Evolutionary conservation across 345 rosid genomes (phyloP).

Genomic region (Passiflora organensis): DNA sequence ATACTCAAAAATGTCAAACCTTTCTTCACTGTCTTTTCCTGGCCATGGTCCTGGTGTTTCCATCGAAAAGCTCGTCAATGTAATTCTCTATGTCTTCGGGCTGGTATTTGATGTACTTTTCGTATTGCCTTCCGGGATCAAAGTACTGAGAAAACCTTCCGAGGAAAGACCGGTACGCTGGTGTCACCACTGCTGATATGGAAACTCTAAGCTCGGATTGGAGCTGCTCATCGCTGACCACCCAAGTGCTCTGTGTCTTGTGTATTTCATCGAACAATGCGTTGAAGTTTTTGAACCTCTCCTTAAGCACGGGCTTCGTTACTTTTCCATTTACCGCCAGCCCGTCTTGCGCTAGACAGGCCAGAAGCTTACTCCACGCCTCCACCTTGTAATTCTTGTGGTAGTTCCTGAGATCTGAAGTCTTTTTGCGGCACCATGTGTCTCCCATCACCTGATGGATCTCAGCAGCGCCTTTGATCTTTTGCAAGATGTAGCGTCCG

Average conservation of each 20-base stretch:
- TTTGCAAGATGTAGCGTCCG: slow-evolving; percentile 83
- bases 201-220: slow-evolving; percentile 95
- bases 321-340: slow-evolving; percentile 66
- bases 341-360: slow-evolving; percentile 67
- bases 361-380: slow-evolving; percentile 71
- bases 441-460: slow-evolving; percentile 57
- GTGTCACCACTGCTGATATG: slow-evolving; percentile 61
- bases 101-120: slow-evolving; percentile 82
- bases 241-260: slow-evolving; percentile 85
- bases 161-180: slow-evolving; percentile 77
- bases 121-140: slow-evolving; percentile 74
- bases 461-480: slow-evolving; percentile 66
- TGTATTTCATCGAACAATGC: slow-evolving; percentile 84
- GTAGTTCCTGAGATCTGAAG: slow-evolving; percentile 63
- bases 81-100: slow-evolving; percentile 77
- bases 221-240: slow-evolving; percentile 79
- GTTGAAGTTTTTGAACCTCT: slow-evolving; percentile 82
- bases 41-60: slow-evolving; percentile 36
- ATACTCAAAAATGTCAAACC: background rate
- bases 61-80: slow-evolving; percentile 78
- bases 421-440: slow-evolving; percentile 67
- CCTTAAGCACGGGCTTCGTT: slow-evolving; percentile 68
- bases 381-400: slow-evolving; percentile 82
- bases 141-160: slow-evolving; percentile 69
- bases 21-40: slow-evolving; percentile 41